A percentile compares a stretch with the other conserved stretches of the same genome.
Conservation (phyloP, 257 asterid species). For the Solanum etuberosum region DNA sequence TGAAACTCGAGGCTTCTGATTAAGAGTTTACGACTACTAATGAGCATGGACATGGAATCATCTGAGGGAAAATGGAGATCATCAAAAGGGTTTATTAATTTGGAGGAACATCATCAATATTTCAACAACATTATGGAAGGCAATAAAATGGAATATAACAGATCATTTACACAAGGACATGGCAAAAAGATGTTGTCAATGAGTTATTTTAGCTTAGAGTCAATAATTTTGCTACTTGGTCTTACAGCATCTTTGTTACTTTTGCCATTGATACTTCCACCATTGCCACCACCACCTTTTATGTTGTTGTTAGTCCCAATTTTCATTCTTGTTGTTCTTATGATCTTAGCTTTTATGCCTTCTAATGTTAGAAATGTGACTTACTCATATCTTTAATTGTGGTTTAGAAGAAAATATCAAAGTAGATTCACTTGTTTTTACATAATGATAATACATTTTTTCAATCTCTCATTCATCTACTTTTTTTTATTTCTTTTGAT, state of each 20-base stretch:
- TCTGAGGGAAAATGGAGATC: neutral
- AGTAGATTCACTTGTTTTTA: neutral
- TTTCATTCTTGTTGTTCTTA: slow-evolving; percentile 38
- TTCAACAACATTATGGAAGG: slow-evolving; percentile 9
- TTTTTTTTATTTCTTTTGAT: neutral
- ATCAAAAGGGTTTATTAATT: neutral
- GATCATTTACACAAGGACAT: slow-evolving; percentile 5
- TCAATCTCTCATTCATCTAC: neutral
- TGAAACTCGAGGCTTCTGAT: neutral
- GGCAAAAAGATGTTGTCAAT: slow-evolving; percentile 15
- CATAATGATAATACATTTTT: neutral
- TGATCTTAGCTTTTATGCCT: slow-evolving; percentile 75
- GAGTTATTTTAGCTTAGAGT: slow-evolving; percentile 42
- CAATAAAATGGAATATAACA: neutral
- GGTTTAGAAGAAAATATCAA: neutral
- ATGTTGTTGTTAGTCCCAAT: slow-evolving; percentile 61
- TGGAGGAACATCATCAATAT: neutral
- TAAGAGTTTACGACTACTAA: neutral
- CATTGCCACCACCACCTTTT: slow-evolving; percentile 79
- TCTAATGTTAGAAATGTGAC: slow-evolving; percentile 4
- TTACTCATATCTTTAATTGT: slow-evolving; percentile 2
- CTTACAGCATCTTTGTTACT: slow-evolving; percentile 55
- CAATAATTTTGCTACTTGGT: slow-evolving; percentile 36
- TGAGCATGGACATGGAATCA: neutral
- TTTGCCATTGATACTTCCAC: slow-evolving; percentile 63